A percentile compares a stretch with the other conserved stretches of the same genome.
phyloP scores from a whole-genome alignment of 176 grass and related monocot genomes.

The Thinopyrum elongatum region DNA sequence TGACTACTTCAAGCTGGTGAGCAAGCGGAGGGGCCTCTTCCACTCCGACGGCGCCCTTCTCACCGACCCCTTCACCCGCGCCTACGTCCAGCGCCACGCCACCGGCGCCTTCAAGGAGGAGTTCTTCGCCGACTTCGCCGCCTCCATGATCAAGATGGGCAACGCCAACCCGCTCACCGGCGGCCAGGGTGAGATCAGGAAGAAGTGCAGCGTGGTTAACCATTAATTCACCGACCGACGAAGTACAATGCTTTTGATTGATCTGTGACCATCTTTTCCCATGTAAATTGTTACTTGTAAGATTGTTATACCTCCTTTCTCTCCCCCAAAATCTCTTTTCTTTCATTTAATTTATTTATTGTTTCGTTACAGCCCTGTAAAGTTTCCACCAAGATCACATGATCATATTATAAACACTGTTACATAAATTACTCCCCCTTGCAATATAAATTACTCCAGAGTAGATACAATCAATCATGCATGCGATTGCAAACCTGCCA shows the following conservation, averaged over 20 bases:
- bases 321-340: background rate
- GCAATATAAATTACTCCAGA: background rate
- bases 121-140: slow-evolving; percentile 68
- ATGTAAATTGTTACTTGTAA: background rate
- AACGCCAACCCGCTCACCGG: slow-evolving; percentile 53
- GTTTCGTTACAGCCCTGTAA: too few relatives aligned
- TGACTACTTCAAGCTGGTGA: slow-evolving; percentile 51
- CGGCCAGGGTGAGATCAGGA: slow-evolving; percentile 60
- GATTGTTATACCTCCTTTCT: background rate
- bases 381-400: too few relatives aligned
- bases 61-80: slow-evolving; percentile 43
- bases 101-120: slow-evolving; percentile 20
- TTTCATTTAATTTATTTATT: too few relatives aligned
- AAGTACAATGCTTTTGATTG: background rate
- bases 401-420: slow-evolving; percentile 18
- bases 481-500: background rate
- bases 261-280: background rate
- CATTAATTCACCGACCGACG: background rate
- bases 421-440: background rate
- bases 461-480: background rate
- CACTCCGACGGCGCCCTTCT: slow-evolving; percentile 82
- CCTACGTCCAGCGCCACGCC: slow-evolving; percentile 69
- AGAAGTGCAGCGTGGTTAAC: slow-evolving; percentile 57
- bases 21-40: slow-evolving; percentile 68
- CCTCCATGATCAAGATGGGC: slow-evolving; percentile 77